A percentile compares a stretch with the other conserved stretches of the same genome.
Conservation (phyloP, 2,329 filamentous ascomycete species). For the Ceratocystis lukuohia region DNA sequence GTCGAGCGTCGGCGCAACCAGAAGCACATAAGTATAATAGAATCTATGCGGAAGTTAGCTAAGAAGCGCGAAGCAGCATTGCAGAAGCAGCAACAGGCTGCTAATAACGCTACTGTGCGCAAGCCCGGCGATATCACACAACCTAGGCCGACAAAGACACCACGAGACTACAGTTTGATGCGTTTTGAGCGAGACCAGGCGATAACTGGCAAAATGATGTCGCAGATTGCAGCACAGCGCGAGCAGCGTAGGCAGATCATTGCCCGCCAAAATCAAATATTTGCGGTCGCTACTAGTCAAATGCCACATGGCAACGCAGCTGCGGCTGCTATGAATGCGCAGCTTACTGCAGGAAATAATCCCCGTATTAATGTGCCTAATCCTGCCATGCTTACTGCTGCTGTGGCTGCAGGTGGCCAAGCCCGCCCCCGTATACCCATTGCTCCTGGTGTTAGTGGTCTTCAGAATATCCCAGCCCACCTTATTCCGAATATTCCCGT, state of each 20-base stretch:
- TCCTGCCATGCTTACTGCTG: conserved; percentile 22
- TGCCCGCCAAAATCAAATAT: conserved; percentile 14
- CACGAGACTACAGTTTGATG: conserved; percentile 78
- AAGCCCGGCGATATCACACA: conserved; percentile 55
- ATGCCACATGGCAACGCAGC: not conserved
- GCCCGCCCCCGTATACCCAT: conserved; percentile 40
- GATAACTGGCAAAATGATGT: conserved; percentile 43
- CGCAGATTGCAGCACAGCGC: conserved; percentile 38
- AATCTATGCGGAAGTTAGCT: conserved; percentile 87
- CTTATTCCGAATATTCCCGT: conserved; percentile 41
- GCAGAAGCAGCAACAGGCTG: conserved; percentile 83
- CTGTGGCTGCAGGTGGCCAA: conserved; percentile 30
- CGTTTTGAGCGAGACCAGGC: conserved; percentile 75
- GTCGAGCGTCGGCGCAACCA: conserved; percentile 80
- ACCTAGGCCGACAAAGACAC: conserved; percentile 52
- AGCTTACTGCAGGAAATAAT: conserved; percentile 2
- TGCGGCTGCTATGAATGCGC: conserved; percentile 3
- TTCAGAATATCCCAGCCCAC: conserved; percentile 36
- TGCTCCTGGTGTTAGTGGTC: conserved; percentile 39
- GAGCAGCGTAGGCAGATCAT: conserved; percentile 36
- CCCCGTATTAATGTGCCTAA: conserved; percentile 7
- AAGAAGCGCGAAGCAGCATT: conserved; percentile 79
- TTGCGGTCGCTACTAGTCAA: not conserved
- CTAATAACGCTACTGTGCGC: conserved; percentile 62
- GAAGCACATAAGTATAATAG: conserved; percentile 76